Base-by-base conservation (phyloP, 78 protist genomes). In the Andalucia godoyi region DNA sequence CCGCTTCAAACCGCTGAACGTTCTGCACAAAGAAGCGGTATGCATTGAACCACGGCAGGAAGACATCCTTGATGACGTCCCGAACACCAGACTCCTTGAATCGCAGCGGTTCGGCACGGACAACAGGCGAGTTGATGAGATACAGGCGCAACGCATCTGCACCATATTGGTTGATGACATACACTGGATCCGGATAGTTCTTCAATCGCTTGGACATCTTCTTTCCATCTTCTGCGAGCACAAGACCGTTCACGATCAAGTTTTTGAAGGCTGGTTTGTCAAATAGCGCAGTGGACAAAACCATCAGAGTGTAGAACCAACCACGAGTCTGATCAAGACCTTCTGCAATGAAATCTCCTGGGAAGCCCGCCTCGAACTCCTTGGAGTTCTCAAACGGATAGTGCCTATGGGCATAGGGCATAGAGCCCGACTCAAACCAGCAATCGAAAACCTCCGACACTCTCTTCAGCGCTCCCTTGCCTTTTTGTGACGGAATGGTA, bases 381-480 rank as follows among this genome's bases (percentile, higher is more conserved):
- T 91, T 94, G 72, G 87, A 75, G 85, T 95, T 94, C 75, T 95
- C 98, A 51, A 95, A 95, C 60, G 99, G 99, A 77, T 95, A 97
- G 85, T 95, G 99, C 59, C 40, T 38, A 80, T 92, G 95, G 36
- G 97, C 99, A 70, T 93, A 94, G 50, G 98, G 98, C 99, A 97
- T 97, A 42, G 88, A 77, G 52, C 99, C 99, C 15, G 86, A 65
- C 86, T 98, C 99, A 78, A 98, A 98, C 99, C 99, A 98, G 88
- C 99, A 96, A 87, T 98, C 99, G 66, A 98, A 98, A 21, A 98
- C 99, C 50, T 94, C 95, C 41, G 50, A 73, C 47, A 94, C 76
- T 40, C 99, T 84, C 32, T 67, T 55, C 29, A 90, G 61, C 25
- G 46, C 43, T 21, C 87, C 95, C 55, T 63, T 62, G 70, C 95